A percentile compares a stretch with the other conserved stretches of the same genome.
These are phyloP conservation scores for Coniella lustricola DNA, from an alignment of 2,329 filamentous ascomycete species.

Conservation along the genomic window DNA sequence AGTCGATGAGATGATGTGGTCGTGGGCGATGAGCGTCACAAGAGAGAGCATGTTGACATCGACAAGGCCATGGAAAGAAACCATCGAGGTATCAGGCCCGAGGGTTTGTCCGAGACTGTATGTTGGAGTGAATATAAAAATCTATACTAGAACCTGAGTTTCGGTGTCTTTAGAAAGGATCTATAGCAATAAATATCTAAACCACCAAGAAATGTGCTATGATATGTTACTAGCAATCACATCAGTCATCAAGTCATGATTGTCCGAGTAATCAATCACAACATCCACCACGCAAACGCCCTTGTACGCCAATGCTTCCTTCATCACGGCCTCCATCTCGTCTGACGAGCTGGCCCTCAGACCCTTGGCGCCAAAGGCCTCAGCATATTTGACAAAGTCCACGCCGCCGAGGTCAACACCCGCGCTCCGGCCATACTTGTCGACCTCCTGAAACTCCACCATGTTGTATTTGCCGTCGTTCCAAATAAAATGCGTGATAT, in stretches of 20 bases:
- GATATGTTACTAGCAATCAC: conserved; percentile 26
- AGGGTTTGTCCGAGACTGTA: too few species aligned
- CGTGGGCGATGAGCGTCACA: too few species aligned
- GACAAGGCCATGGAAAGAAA: too few species aligned
- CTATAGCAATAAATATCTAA: neutral
- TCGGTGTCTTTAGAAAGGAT: too few species aligned
- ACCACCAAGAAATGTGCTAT: conserved; percentile 1
- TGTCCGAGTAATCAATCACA: conserved; percentile 37
- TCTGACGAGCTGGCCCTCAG: conserved; percentile 31
- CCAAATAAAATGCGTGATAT: conserved; percentile 45
- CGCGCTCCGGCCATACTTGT: conserved; percentile 38
- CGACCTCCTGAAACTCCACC: conserved; percentile 44
- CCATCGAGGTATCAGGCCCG: too few species aligned
- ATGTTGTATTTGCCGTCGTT: conserved; percentile 44
- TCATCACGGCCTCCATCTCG: conserved; percentile 36
- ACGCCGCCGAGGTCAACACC: conserved; percentile 39
- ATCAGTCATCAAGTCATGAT: conserved; percentile 32
- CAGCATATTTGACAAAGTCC: conserved; percentile 40
- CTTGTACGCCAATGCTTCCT: conserved; percentile 33
- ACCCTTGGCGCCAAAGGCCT: conserved; percentile 39
- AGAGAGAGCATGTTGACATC: too few species aligned
- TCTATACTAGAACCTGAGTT: too few species aligned
- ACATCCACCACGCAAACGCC: conserved; percentile 40
- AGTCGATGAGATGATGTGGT: too few species aligned
- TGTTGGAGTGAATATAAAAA: too few species aligned